Evolutionary conservation across 2,329 filamentous ascomycete genomes (phyloP).

Genomic region (Claviceps africana): DNA sequence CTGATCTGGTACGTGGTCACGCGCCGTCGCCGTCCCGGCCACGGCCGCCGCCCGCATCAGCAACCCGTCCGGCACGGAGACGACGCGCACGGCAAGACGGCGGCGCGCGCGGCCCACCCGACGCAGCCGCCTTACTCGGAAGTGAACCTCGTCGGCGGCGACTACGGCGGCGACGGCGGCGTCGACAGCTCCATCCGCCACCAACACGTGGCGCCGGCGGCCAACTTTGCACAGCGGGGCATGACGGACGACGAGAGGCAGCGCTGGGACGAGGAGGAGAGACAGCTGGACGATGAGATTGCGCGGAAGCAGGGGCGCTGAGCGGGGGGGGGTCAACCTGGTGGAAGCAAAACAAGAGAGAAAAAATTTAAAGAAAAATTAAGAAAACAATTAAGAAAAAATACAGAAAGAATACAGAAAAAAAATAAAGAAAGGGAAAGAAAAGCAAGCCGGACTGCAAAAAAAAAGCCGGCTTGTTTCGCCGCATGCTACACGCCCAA

Average conservation of each 20-base stretch:
- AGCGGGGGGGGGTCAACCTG: too few relatives aligned
- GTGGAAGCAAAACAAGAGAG: too few relatives aligned
- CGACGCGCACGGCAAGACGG: constrained; percentile 17
- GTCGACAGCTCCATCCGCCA: neutral
- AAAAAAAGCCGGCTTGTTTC: too few relatives aligned
- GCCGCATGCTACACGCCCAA: too few relatives aligned
- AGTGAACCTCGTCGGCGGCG: constrained; percentile 16
- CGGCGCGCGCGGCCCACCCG: constrained; percentile 23
- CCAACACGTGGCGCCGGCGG: constrained; percentile 19
- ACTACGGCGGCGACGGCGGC: neutral
- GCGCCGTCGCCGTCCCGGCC: constrained; percentile 20
- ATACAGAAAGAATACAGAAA: too few relatives aligned
- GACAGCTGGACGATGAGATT: constrained; percentile 42
- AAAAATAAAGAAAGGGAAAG: too few relatives aligned
- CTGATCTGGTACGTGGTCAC: constrained; percentile 30
- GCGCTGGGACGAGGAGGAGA: constrained; percentile 33
- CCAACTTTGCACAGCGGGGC: constrained; percentile 43
- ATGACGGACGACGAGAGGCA: constrained; percentile 43
- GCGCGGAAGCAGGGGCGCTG: too few relatives aligned
- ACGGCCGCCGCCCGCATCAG: neutral
- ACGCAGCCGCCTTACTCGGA: constrained; percentile 31
- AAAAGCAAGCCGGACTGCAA: too few relatives aligned
- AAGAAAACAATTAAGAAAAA: too few relatives aligned
- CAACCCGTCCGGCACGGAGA: constrained; percentile 8
- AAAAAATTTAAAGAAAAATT: too few relatives aligned